Conservation (phyloP, 192 early-diverging fungal genomes). For the Coemansia asiatica region DNA sequence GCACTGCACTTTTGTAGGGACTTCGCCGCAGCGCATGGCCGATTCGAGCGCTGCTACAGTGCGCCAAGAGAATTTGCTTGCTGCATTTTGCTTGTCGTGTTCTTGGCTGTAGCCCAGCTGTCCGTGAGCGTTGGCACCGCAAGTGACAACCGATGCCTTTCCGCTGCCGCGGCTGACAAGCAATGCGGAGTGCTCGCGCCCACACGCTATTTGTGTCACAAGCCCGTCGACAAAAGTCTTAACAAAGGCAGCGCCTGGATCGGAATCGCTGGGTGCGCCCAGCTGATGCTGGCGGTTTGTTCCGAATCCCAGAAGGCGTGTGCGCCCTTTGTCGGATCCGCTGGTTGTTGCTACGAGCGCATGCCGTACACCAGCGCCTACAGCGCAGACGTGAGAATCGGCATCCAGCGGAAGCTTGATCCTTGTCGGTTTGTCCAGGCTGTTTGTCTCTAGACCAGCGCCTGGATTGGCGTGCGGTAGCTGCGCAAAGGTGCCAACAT, state of each 20-base stretch:
- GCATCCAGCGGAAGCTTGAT: constrained; percentile 8
- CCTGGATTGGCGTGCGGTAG: no score
- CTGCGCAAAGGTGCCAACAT: constrained; percentile 35
- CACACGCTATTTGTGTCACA: constrained; percentile 56
- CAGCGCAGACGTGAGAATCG: constrained; percentile 18
- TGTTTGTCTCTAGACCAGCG: neutral
- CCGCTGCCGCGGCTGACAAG: constrained; percentile 25
- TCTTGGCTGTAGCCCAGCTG: constrained; percentile 56
- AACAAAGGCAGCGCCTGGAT: constrained; percentile 8
- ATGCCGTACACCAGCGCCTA: constrained; percentile 46
- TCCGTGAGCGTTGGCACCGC: constrained; percentile 70
- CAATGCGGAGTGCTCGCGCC: constrained; percentile 69
- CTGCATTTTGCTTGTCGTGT: constrained; percentile 19
- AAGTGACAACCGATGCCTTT: constrained; percentile 42
- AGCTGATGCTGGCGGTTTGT: constrained; percentile 59
- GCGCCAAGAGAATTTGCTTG: constrained; percentile 13
- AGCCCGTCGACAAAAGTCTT: constrained; percentile 39
- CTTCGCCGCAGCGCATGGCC: constrained; percentile 27
- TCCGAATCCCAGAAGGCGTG: constrained; percentile 49
- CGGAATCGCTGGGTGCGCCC: constrained; percentile 15
- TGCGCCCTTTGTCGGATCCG: constrained; percentile 8
- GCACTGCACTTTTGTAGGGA: constrained; percentile 60
- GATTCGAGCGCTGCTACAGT: constrained; percentile 15
- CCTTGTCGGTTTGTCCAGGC: constrained; percentile 13
- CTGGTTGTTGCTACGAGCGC: constrained; percentile 26